These are phyloP conservation scores for Rhododendron griersonianum DNA, from an alignment of 148 eudicot genomes.

Conservation along the genomic window DNA sequence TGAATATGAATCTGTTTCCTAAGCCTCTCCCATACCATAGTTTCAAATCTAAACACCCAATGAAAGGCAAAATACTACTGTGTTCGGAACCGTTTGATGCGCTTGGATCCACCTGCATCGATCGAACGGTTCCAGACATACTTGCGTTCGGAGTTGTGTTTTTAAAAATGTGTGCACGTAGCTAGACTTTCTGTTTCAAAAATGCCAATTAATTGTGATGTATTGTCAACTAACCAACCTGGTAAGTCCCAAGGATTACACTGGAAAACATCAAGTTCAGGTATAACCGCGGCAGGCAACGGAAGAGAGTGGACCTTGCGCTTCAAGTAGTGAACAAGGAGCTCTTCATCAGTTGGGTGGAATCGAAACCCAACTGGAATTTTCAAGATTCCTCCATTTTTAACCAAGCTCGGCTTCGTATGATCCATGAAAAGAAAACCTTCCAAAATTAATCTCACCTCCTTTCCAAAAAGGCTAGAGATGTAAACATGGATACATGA, in stretches of 20 bases:
- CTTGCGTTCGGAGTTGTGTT: neutral
- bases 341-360: constrained; percentile 54
- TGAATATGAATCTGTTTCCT: no score
- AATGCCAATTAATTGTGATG: neutral
- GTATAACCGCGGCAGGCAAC: constrained; percentile 46
- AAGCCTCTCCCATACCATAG: no score
- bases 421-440: neutral
- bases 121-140: neutral
- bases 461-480: neutral
- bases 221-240: constrained; percentile 33
- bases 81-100: neutral
- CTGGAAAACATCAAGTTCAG: constrained; percentile 24
- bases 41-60: no score
- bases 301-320: constrained; percentile 34
- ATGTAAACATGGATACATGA: neutral
- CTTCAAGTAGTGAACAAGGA: constrained; percentile 46
- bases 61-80: no score
- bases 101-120: neutral
- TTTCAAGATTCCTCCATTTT: constrained; percentile 7
- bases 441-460: neutral
- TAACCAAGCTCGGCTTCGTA: neutral
- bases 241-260: constrained; percentile 45
- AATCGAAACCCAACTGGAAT: constrained; percentile 55
- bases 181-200: neutral
- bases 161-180: neutral